Evolutionary conservation across 306 rosid species (phyloP), one percentile per base, ranked within the genome.

Genomic region (Ammopiptanthus mongolicus): DNA sequence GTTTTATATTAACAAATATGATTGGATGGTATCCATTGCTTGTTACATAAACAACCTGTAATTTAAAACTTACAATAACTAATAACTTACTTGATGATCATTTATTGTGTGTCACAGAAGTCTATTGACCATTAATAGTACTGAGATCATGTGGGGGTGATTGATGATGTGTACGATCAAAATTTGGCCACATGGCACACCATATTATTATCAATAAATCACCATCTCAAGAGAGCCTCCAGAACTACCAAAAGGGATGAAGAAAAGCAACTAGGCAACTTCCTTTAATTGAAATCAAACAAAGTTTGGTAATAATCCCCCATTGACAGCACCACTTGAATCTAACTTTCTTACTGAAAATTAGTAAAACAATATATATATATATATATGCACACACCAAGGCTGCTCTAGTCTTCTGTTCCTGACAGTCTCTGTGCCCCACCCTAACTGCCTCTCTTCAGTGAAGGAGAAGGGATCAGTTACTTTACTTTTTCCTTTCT

Each of bases 221-320:
- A 65, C 83, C 55, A 65, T 81, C 86, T 65, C 33, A 44, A 65
- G 78, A 76, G 67, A 84, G 78, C 78, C 83, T 59, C 75, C 23
- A 19, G 66, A 71, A 44, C 68, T 78, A 68, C 70, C 76, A 66
- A 69, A 79, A 31, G 70, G 39, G 44, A 83, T 77, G 73, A 22
- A 19, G 74, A 83, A 79, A 84, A 72, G 78, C 89, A 83, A 59
- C 81, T 74, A 28, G 77, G 78, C 87, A 84, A 83, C 86, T 78
- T 70, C 78, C 86, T 82, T 56, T 74, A 78, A 73, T 81, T 51
- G 23, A 69, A 75, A 73, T 71, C 71, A 53, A 67, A 68, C 22
- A 64, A 83, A 82, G 83, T 83, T 84, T 65, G 86, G 88, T 86
- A 80, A 77, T 75, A 76, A 75, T 83, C 81, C 74, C 52, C 75